Conservation (phyloP, 2,329 filamentous ascomycete genomes). For the Botrytis elliptica region DNA sequence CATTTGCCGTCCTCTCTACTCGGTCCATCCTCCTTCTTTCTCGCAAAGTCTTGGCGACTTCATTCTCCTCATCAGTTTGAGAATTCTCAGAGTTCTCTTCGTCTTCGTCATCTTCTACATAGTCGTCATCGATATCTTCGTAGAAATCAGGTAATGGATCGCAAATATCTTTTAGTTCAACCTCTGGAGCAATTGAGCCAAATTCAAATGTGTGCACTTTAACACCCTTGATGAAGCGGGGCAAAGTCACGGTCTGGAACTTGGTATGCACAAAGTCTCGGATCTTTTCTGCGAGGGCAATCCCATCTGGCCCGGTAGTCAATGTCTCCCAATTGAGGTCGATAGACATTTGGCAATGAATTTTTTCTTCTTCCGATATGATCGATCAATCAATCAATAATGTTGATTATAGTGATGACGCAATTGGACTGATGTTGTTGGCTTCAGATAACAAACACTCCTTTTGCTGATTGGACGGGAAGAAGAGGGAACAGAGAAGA, state of each 20-base stretch:
- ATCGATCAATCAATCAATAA: background rate
- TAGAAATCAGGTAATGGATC: conserved; percentile 97
- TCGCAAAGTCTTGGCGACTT: conserved; percentile 34
- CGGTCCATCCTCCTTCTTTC: conserved; percentile 41
- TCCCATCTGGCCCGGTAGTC: conserved; percentile 84
- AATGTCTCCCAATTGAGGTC: conserved; percentile 95
- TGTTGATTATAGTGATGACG: background rate
- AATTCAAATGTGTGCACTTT: conserved; percentile 94
- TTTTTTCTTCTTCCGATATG: background rate
- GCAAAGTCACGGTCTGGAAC: conserved; percentile 87
- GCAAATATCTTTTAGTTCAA: conserved; percentile 95
- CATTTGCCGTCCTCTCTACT: conserved; percentile 39
- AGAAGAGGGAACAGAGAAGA: background rate
- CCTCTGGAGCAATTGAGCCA: conserved; percentile 74
- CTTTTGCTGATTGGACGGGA: background rate
- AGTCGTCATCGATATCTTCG: conserved; percentile 70
- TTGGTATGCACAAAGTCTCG: conserved; percentile 92
- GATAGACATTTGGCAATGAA: conserved; percentile 73
- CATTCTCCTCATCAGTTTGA: conserved; percentile 23
- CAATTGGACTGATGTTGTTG: background rate
- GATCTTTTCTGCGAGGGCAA: conserved; percentile 79
- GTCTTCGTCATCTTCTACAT: conserved; percentile 52
- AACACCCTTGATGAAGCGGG: conserved; percentile 95
- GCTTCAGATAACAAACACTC: background rate
- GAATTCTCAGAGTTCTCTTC: conserved; percentile 38